Percentiles rank a stretch among this genome's conserved stretches.
Evolutionary conservation across 139 green algal species (phyloP).

Genomic region (Chlorella vulgaris): DNA sequence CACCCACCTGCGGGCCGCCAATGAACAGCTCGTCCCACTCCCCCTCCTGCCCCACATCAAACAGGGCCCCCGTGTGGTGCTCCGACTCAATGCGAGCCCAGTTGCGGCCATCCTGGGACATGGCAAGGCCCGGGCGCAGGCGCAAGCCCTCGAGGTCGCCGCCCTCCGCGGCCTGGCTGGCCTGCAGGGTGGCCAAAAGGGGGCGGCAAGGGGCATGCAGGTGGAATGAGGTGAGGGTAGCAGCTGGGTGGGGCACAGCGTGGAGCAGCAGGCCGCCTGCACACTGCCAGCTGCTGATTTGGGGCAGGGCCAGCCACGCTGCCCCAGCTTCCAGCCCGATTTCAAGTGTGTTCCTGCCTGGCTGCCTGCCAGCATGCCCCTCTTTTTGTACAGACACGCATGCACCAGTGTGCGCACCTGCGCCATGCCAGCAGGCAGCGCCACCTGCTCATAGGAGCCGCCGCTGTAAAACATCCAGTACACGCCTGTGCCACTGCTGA

Average conservation of each 20-base stretch:
- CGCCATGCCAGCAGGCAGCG: conserved; percentile 45
- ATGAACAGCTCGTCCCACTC: conserved; percentile 90
- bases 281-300: too few species aligned
- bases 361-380: too few species aligned
- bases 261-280: too few species aligned
- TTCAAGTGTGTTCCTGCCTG: too few species aligned
- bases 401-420: too few species aligned
- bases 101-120: conserved; percentile 92
- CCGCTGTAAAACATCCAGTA: conserved; percentile 98
- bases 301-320: too few species aligned
- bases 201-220: neutral
- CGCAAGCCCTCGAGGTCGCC: conserved; percentile 68
- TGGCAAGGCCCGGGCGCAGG: conserved; percentile 81
- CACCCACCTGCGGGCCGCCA: conserved; percentile 76
- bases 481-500: conserved; percentile 75
- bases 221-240: neutral
- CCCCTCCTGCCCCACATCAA: conserved; percentile 82
- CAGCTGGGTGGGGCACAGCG: neutral
- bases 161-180: neutral
- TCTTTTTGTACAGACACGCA: neutral
- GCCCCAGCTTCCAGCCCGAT: too few species aligned
- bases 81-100: conserved; percentile 96
- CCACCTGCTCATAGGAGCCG: conserved; percentile 66
- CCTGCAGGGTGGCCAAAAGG: neutral
- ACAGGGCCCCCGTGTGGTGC: conserved; percentile 89